Base-by-base conservation (phyloP, 495 filamentous ascomycete species). In the Podospora anserina region DNA sequence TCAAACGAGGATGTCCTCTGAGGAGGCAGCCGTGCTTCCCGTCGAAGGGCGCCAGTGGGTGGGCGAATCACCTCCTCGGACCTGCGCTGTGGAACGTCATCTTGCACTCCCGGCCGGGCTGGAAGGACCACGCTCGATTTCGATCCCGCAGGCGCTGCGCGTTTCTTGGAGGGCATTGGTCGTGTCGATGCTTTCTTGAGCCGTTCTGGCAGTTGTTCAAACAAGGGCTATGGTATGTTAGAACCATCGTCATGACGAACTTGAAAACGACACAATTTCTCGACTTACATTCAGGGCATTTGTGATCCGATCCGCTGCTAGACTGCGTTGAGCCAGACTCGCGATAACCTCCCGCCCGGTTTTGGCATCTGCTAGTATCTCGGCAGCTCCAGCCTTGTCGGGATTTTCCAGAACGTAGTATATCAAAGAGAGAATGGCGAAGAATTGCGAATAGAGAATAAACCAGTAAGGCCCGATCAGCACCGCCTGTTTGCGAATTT, bases 401-500 rank as follows among this genome's bases (percentile, higher is more conserved):
- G 92, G 91, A 73, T 97, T 97, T 77, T 97, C 94, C 16, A 97
- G 78, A 0, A 92, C 92, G 72, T 90, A 97, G 79, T 94, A 99
- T 16, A 97, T 82, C 66, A 98, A 80, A 0, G 93, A 93, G 11
- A 99, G 83, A 57, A 97, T 93, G 26, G 93, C 90, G 77, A 97
- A 98, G 80, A 97, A 98, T 16, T 92, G 91, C 2, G 95, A 96
- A 71, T 97, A 98, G 80, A 97, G 92, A 61, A 90, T 91, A 72
- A 97, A 97, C 95, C 95, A 99, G 79, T 94, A 97, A 0, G 93
- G 91, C 0, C 95, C 95, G 72, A 91, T 91, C 26, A 99, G 85
- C 13, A 96, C 82, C 0, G 89, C 89, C 70, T 88, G 85, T 73
- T 89, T 90, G 69, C 94, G 92, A 88, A 98, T 97, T 70, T 95